Conservation (phyloP, 2,329 filamentous ascomycete genomes). For the Diaporthe humulicola region DNA sequence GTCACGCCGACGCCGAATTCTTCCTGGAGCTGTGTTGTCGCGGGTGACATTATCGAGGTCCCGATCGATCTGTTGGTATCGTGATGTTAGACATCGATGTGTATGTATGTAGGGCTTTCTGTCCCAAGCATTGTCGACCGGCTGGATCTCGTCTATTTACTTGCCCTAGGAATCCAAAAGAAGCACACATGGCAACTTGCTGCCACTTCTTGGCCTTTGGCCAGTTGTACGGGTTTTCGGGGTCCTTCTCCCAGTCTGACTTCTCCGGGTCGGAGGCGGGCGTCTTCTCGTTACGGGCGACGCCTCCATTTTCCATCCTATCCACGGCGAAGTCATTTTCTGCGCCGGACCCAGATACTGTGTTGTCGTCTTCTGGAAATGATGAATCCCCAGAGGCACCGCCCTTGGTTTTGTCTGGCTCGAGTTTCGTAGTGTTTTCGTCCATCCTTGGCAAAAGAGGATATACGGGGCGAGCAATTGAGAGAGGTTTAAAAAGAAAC, state of each 20-base stretch:
- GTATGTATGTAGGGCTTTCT: neutral
- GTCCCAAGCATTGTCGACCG: no score
- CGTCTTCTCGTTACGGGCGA: neutral
- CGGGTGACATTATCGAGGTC: slow-evolving; percentile 67
- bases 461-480: neutral
- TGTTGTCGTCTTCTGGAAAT: neutral
- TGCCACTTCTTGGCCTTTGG: slow-evolving; percentile 54
- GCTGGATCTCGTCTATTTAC: slow-evolving; percentile 33
- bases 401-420: neutral
- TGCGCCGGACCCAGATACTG: neutral
- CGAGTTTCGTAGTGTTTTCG: neutral
- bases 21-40: slow-evolving; percentile 58
- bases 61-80: slow-evolving; percentile 62
- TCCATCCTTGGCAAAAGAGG: neutral
- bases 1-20: slow-evolving; percentile 69
- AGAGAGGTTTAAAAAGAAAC: neutral
- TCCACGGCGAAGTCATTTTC: neutral
- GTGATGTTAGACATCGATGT: neutral
- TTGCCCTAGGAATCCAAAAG: slow-evolving; percentile 58
- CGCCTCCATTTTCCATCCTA: neutral
- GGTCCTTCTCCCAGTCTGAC: slow-evolving; percentile 54
- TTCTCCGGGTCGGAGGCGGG: neutral
- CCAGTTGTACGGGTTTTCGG: slow-evolving; percentile 67
- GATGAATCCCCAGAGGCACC: neutral
- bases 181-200: slow-evolving; percentile 53